A percentile compares a stretch with the other conserved stretches of the same genome.
Evolutionary conservation across 1,139 yeast species (phyloP).

Genomic region (Saccharomyces uvarum): DNA sequence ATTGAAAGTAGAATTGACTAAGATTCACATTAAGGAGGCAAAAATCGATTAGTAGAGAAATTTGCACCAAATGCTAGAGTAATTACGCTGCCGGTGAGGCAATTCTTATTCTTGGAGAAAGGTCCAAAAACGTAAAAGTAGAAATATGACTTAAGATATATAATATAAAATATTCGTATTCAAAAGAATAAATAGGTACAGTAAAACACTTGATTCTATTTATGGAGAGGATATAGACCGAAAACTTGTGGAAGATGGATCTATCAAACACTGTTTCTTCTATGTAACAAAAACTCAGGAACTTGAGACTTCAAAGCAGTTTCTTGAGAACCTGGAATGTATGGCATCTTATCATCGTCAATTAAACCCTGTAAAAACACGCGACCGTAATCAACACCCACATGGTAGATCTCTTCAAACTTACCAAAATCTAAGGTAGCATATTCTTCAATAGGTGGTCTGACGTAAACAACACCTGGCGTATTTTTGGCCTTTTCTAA

Average conservation of each 20-base stretch:
- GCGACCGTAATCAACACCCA: conserved; percentile 73
- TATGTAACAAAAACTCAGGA: conserved; percentile 33
- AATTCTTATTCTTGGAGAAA: background rate
- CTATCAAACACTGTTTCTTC: conserved; percentile 55
- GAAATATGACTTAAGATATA: background rate
- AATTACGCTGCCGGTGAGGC: background rate
- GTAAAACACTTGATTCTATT: conserved; percentile 4
- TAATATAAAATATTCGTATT: background rate
- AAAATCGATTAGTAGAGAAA: conserved; percentile 12
- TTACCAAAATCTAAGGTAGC: conserved; percentile 90
- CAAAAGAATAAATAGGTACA: background rate
- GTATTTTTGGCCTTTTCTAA: conserved; percentile 77
- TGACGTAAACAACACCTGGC: conserved; percentile 78
- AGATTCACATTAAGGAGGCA: conserved; percentile 21
- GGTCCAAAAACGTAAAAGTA: background rate
- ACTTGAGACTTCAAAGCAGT: conserved; percentile 10
- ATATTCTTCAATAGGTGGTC: conserved; percentile 90
- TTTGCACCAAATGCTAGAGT: background rate
- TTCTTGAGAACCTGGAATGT: conserved; percentile 45
- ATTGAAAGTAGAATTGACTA: background rate
- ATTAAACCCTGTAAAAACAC: conserved; percentile 48
- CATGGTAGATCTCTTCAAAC: conserved; percentile 79
- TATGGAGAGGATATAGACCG: background rate
- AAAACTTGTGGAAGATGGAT: too few relatives aligned
- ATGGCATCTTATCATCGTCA: conserved; percentile 48